These are phyloP conservation scores for Cytospora piceicola DNA, from an alignment of 2,329 filamentous ascomycete species.

Conservation along the genomic window DNA sequence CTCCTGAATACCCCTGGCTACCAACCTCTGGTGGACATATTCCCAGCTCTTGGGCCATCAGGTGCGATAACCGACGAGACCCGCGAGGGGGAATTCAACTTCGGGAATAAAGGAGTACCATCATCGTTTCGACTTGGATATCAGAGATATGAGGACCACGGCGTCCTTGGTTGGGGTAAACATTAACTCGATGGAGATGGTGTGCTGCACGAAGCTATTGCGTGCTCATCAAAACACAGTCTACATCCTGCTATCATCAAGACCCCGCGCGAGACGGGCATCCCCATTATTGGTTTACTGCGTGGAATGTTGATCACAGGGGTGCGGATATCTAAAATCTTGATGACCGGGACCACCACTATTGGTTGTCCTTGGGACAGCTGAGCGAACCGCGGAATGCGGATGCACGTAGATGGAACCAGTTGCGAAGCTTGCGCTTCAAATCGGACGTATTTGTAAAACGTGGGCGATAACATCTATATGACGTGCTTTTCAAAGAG, in stretches of 20 bases:
- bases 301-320: background rate
- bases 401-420: constrained; percentile 1
- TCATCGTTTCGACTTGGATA: background rate
- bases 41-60: background rate
- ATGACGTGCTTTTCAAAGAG: constrained; percentile 12
- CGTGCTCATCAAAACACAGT: constrained; percentile 25
- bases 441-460: constrained; percentile 9
- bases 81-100: background rate
- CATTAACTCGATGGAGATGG: background rate
- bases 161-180: background rate
- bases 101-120: background rate
- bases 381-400: background rate
- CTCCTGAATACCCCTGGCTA: background rate
- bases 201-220: constrained; percentile 29
- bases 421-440: background rate
- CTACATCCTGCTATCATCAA: background rate
- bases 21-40: background rate
- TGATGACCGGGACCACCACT: background rate
- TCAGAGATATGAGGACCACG: background rate
- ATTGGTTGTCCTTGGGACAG: constrained; percentile 3
- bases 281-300: background rate
- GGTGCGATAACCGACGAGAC: background rate
- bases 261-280: background rate
- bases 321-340: constrained; percentile 2
- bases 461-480: constrained; percentile 7